Conservation (phyloP, 2,329 filamentous ascomycete genomes). For the Hirsutella rhossiliensis region DNA sequence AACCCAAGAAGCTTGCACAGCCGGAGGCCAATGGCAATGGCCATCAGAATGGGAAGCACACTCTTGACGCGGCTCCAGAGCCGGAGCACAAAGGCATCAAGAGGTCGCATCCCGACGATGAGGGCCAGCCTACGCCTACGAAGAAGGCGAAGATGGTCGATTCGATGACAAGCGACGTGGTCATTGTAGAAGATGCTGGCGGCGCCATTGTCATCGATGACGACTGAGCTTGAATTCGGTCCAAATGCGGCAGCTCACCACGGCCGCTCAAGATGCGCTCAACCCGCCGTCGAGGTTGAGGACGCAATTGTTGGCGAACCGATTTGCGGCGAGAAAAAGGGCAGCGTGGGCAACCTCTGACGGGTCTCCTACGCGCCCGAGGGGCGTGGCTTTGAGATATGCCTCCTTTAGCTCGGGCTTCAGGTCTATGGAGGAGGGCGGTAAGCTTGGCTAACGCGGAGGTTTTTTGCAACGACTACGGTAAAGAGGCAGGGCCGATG, state of each 20-base stretch:
- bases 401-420: slow-evolving; percentile 23
- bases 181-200: slow-evolving; percentile 39
- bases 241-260: no score
- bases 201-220: slow-evolving; percentile 59
- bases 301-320: slow-evolving; percentile 78
- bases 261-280: slow-evolving; percentile 44
- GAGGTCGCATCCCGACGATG: slow-evolving; percentile 31
- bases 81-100: slow-evolving; percentile 28
- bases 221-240: slow-evolving; percentile 26
- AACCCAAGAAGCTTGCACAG: slow-evolving; percentile 29
- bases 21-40: slow-evolving; percentile 26
- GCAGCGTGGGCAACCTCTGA: slow-evolving; percentile 75
- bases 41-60: slow-evolving; percentile 27
- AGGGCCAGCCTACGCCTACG: slow-evolving; percentile 20
- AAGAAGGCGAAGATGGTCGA: slow-evolving; percentile 37
- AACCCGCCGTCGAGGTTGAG: slow-evolving; percentile 79
- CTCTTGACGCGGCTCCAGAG: slow-evolving; percentile 20
- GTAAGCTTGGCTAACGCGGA: slow-evolving; percentile 19
- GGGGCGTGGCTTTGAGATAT: slow-evolving; percentile 44
- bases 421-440: slow-evolving; percentile 20
- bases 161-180: slow-evolving; percentile 24
- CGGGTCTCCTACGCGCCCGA: slow-evolving; percentile 51
- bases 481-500: not conserved
- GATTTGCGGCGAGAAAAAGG: slow-evolving; percentile 62
- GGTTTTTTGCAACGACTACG: not conserved